These are phyloP conservation scores for Ogataea haglerorum DNA, from an alignment of 805 yeast genomes.

Conservation along the genomic window DNA sequence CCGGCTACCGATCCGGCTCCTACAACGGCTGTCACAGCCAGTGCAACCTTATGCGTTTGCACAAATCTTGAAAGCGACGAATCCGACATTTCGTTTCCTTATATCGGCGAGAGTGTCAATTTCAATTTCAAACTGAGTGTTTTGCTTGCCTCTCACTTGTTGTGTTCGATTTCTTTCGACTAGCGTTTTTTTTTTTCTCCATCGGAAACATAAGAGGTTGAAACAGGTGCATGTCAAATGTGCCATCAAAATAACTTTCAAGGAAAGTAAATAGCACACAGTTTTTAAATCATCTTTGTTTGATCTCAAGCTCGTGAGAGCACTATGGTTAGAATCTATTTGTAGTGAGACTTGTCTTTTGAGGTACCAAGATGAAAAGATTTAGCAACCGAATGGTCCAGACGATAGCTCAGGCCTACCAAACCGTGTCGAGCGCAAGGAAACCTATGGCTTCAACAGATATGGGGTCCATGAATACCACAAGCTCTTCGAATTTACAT, in stretches of 20 bases:
- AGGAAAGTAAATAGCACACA: not conserved
- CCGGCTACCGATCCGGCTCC: constrained; percentile 49
- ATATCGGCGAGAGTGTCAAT: not conserved
- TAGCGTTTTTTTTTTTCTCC: constrained; percentile 8
- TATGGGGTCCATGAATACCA: constrained; percentile 2
- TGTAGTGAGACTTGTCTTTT: not conserved
- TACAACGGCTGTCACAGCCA: constrained; percentile 48
- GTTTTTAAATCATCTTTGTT: not conserved
- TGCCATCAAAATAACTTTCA: constrained; percentile 1
- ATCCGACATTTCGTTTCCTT: constrained; percentile 13
- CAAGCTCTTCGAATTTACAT: not conserved
- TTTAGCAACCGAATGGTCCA: constrained; percentile 13
- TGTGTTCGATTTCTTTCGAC: constrained; percentile 3
- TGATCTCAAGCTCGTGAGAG: constrained; percentile 7
- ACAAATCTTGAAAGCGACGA: constrained; percentile 36
- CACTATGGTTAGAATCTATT: constrained; percentile 3
- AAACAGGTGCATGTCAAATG: constrained; percentile 2
- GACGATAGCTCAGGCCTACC: constrained; percentile 14
- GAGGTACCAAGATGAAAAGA: constrained; percentile 5
- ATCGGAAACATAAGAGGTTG: constrained; percentile 2
- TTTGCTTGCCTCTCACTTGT: constrained; percentile 5
- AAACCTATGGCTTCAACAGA: constrained; percentile 11
- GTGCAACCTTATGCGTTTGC: constrained; percentile 47
- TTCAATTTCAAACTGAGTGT: not conserved
- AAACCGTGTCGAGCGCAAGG: constrained; percentile 11